Evolutionary conservation across 768 basidiomycete species (phyloP).

Genomic region (Clavaria fumosa): DNA sequence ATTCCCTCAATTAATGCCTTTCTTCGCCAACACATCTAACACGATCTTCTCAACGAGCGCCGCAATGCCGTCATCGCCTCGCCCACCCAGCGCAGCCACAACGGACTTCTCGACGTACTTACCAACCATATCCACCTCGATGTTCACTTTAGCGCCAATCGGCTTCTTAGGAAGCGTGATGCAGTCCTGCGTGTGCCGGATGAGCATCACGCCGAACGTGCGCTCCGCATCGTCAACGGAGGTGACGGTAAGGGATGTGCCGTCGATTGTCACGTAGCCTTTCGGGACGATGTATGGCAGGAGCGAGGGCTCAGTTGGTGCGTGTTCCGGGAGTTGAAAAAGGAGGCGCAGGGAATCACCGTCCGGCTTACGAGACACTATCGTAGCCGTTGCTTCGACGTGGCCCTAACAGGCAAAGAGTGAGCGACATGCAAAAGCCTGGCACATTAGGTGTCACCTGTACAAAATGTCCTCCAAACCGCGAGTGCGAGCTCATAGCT

Average conservation of each 20-base stretch:
- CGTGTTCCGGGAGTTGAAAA: slow-evolving; percentile 59
- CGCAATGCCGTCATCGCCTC: slow-evolving; percentile 31
- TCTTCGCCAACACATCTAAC: slow-evolving; percentile 17
- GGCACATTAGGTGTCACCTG: slow-evolving; percentile 39
- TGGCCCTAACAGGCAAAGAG: slow-evolving; percentile 48
- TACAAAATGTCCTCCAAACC: slow-evolving; percentile 96
- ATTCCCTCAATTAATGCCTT: background rate
- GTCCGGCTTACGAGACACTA: slow-evolving; percentile 50
- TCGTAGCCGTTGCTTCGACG: slow-evolving; percentile 76
- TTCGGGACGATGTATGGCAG: slow-evolving; percentile 81
- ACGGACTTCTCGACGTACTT: slow-evolving; percentile 87
- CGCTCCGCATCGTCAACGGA: slow-evolving; percentile 45
- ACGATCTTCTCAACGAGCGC: slow-evolving; percentile 43
- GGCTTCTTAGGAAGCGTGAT: slow-evolving; percentile 66
- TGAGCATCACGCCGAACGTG: slow-evolving; percentile 85
- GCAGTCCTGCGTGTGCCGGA: slow-evolving; percentile 83
- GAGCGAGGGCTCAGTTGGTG: slow-evolving; percentile 42
- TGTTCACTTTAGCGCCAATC: slow-evolving; percentile 73
- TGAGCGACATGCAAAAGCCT: background rate
- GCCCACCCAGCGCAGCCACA: slow-evolving; percentile 43
- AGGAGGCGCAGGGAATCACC: slow-evolving; percentile 79
- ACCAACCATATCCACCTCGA: slow-evolving; percentile 91
- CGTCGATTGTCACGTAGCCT: slow-evolving; percentile 90
- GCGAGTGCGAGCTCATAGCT: slow-evolving; percentile 80
- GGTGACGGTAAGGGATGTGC: slow-evolving; percentile 85